phyloP scores from a whole-genome alignment of 108 stramenopile species.

The Pseudonitzschia multistriata region DNA sequence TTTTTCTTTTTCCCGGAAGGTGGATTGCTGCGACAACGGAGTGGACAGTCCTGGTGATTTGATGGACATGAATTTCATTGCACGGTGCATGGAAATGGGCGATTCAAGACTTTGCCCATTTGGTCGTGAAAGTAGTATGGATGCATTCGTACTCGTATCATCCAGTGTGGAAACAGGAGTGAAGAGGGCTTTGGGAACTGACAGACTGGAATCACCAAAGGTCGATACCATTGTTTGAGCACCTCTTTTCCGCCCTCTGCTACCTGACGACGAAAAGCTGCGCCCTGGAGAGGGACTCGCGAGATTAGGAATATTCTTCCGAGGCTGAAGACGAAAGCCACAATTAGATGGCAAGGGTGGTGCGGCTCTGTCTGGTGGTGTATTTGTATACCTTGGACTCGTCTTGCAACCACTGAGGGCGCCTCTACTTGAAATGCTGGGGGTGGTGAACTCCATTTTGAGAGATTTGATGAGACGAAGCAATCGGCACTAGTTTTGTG shows the following conservation, averaged over 20 bases:
- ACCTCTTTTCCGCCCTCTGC: slow-evolving; percentile 11
- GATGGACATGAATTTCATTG: slow-evolving; percentile 13
- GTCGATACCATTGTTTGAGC: not conserved
- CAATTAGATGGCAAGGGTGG: not conserved
- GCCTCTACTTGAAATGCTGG: too few relatives aligned
- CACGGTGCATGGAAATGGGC: slow-evolving; percentile 1
- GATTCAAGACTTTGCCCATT: not conserved
- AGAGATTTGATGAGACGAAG: too few relatives aligned
- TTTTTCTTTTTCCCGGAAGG: not conserved
- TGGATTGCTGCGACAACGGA: not conserved
- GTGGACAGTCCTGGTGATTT: not conserved
- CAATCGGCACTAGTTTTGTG: too few relatives aligned
- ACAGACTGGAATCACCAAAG: too few relatives aligned
- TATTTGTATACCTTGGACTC: too few relatives aligned
- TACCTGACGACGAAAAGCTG: not conserved
- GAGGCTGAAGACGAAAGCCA: slow-evolving; percentile 7
- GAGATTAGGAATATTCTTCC: not conserved
- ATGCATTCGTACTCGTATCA: too few relatives aligned
- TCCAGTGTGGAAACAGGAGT: too few relatives aligned
- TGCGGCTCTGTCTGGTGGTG: not conserved
- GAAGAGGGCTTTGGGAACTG: too few relatives aligned
- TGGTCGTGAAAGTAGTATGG: not conserved
- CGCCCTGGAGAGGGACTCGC: not conserved
- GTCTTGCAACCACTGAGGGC: too few relatives aligned
- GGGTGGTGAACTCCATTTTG: too few relatives aligned